Evolutionary conservation across 768 basidiomycete genomes (phyloP).

Genomic region (Coprinopsis marcescibilis): DNA sequence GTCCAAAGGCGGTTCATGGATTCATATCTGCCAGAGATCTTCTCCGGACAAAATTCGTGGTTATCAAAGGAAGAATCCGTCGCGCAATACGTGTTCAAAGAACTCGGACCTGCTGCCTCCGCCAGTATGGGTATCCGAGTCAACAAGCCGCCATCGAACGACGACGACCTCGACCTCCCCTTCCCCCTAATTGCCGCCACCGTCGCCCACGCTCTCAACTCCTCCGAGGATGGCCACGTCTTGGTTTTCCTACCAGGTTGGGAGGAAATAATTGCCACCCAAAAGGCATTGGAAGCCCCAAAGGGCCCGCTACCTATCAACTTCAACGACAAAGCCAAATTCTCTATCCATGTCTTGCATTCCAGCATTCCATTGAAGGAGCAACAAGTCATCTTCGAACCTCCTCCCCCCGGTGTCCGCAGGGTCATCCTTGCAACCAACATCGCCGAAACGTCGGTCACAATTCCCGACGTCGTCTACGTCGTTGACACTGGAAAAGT

Average conservation of each 20-base stretch:
- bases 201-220: conserved; percentile 68
- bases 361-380: conserved; percentile 85
- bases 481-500: conserved; percentile 87
- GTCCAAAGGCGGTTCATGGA: conserved; percentile 80
- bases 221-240: conserved; percentile 77
- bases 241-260: conserved; percentile 91
- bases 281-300: conserved; percentile 52
- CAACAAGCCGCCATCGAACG: conserved; percentile 13
- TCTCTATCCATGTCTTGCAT: conserved; percentile 76
- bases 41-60: conserved; percentile 44
- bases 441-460: conserved; percentile 92
- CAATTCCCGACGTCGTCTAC: conserved; percentile 92
- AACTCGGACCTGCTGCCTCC: conserved; percentile 39
- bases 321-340: conserved; percentile 54
- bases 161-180: conserved; percentile 69
- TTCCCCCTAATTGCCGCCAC: conserved; percentile 75
- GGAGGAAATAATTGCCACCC: conserved; percentile 80
- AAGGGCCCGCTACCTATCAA: conserved; percentile 47
- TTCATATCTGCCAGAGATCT: conserved; percentile 57
- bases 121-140: conserved; percentile 21
- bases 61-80: conserved; percentile 69
- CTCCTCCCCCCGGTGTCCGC: conserved; percentile 69
- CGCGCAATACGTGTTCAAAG: conserved; percentile 62
- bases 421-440: conserved; percentile 92
- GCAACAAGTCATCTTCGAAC: conserved; percentile 86